Conservation (phyloP, 2,329 filamentous ascomycete genomes). For the Colletotrichum liriopes region DNA sequence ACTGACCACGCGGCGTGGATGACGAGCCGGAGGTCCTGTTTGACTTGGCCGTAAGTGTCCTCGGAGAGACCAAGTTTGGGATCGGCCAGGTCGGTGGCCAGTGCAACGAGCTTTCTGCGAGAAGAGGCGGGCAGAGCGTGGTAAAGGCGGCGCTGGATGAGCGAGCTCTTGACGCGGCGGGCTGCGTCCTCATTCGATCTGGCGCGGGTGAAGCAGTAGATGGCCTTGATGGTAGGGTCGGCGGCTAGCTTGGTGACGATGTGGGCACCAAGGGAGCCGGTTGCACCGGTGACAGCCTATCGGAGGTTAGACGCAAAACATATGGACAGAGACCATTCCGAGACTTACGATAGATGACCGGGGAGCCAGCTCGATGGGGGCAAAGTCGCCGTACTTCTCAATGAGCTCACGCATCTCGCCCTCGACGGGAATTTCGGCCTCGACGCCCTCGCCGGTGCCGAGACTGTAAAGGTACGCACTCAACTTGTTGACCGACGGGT, state of each 20-base stretch:
- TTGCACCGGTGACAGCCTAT: slow-evolving; percentile 73
- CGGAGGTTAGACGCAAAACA: background rate
- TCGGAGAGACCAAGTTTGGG: slow-evolving; percentile 57
- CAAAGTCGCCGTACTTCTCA: slow-evolving; percentile 44
- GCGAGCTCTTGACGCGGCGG: slow-evolving; percentile 45
- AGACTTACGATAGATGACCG: slow-evolving; percentile 23
- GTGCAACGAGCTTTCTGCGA: slow-evolving; percentile 41
- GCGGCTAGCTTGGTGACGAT: slow-evolving; percentile 72
- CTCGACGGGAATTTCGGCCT: slow-evolving; percentile 49
- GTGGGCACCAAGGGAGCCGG: slow-evolving; percentile 76
- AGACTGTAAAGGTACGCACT: slow-evolving; percentile 61
- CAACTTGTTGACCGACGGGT: slow-evolving; percentile 64
- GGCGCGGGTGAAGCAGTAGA: slow-evolving; percentile 70
- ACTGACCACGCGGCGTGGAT: slow-evolving; percentile 70
- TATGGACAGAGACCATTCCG: no score
- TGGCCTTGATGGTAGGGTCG: slow-evolving; percentile 66
- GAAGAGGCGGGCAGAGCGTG: slow-evolving; percentile 45
- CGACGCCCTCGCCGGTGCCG: slow-evolving; percentile 53
- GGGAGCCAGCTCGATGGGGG: background rate
- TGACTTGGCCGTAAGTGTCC: slow-evolving; percentile 49
- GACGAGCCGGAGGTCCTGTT: slow-evolving; percentile 55
- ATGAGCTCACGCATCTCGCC: slow-evolving; percentile 48
- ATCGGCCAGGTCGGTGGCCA: slow-evolving; percentile 58
- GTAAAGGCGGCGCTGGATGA: slow-evolving; percentile 53
- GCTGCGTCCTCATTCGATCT: slow-evolving; percentile 44